phyloP scores from a whole-genome alignment of 345 rosid species.

The Aquilaria sinensis region DNA sequence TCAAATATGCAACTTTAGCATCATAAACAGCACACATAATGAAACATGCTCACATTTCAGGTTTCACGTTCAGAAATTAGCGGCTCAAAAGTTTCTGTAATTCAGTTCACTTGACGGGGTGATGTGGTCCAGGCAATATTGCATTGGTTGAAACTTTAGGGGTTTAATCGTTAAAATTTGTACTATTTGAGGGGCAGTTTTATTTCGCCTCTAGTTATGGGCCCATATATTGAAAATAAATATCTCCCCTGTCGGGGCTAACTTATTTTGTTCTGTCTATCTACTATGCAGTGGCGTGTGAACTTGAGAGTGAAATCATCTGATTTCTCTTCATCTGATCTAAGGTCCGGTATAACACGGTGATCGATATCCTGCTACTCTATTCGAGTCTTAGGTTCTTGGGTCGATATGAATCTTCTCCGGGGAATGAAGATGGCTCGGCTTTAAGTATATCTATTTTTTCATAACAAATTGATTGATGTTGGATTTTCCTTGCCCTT shows the following conservation, averaged over 20 bases:
- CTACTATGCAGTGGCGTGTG: not conserved
- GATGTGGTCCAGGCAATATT: too few relatives aligned
- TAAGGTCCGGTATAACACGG: constrained; percentile 17
- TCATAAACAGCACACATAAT: too few relatives aligned
- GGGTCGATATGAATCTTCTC: not conserved
- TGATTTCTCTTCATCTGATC: constrained; percentile 21
- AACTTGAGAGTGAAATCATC: constrained; percentile 11
- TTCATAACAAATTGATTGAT: not conserved
- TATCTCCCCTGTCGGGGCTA: not conserved
- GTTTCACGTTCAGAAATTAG: too few relatives aligned
- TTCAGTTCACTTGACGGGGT: too few relatives aligned
- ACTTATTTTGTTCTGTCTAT: not conserved
- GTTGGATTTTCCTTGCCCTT: constrained; percentile 30
- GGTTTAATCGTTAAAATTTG: too few relatives aligned
- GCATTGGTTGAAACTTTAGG: too few relatives aligned
- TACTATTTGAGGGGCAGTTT: too few relatives aligned
- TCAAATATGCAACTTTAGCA: too few relatives aligned
- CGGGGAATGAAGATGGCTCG: not conserved
- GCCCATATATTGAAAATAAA: not conserved
- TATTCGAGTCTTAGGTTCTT: not conserved
- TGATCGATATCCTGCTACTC: not conserved
- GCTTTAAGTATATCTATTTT: constrained; percentile 4
- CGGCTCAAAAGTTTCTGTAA: too few relatives aligned
- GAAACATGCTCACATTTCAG: too few relatives aligned
- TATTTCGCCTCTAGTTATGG: too few relatives aligned